phyloP scores from a whole-genome alignment of 1,284 basidiomycete species.

The Ceratobasidium sp. region DNA sequence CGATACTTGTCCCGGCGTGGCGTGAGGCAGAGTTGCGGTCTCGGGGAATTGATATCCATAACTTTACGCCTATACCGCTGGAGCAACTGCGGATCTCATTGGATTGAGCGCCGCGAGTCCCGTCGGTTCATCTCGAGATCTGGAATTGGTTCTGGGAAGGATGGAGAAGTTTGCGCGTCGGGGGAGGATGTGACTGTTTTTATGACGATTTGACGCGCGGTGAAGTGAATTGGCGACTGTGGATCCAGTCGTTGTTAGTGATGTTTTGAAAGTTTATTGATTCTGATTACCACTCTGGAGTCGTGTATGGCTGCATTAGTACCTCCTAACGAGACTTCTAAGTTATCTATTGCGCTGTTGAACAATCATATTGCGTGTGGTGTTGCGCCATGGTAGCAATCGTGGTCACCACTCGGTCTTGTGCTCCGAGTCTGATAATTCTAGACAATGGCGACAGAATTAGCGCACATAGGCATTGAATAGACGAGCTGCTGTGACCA shows the following conservation, averaged over 20 bases:
- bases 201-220: constrained; percentile 23
- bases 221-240: constrained; percentile 28
- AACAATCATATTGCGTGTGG: neutral
- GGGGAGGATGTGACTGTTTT: constrained; percentile 11
- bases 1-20: constrained; percentile 88
- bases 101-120: constrained; percentile 65
- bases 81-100: constrained; percentile 91
- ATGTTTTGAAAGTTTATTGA: constrained; percentile 35
- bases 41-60: constrained; percentile 88
- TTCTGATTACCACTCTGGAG: constrained; percentile 41
- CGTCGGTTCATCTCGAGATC: neutral
- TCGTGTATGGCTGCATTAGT: constrained; percentile 33
- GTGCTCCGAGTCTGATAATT: too few relatives aligned
- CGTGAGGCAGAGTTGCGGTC: constrained; percentile 88
- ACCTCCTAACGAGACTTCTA: constrained; percentile 2
- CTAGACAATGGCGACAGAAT: neutral
- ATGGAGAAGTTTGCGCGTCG: constrained; percentile 7
- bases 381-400: too few relatives aligned
- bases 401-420: too few relatives aligned
- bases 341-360: constrained; percentile 29
- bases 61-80: constrained; percentile 93
- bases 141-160: constrained; percentile 35
- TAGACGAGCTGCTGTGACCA: too few relatives aligned
- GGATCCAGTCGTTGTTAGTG: constrained; percentile 34
- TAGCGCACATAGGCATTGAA: too few relatives aligned